Evolutionary conservation across 1,139 yeast genomes (phyloP), one percentile per base, ranked within the genome.

Genomic region (Petasospora fabianii): DNA sequence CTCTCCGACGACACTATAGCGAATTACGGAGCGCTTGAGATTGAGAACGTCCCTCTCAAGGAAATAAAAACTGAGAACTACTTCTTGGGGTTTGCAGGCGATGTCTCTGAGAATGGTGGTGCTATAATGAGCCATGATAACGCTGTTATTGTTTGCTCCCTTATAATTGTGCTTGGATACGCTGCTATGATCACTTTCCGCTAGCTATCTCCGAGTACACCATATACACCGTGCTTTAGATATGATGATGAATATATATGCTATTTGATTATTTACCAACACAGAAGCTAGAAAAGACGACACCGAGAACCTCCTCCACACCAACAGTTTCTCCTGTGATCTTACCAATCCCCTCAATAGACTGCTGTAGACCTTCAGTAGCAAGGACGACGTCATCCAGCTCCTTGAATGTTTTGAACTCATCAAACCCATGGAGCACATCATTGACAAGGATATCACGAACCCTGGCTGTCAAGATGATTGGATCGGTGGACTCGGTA

Each of bases 311-410:
- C 56, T 92, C 98, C 54, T 92, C 97, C 1, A 90, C 73, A 0
- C 95, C 96, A 12, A 92, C 79, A 0, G 88, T 76, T 34, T 84
- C 84, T 1, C 98, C 98, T 0, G 97, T 88, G 27, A 92, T 84
- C 54, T 81, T 84, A 0, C 97, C 97, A 28, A 92, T 84, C 0
- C 97, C 97, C 20, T 84, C 90, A 12, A 84, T 78, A 0, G 96
- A 80, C 42, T 75, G 75, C 37, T 76, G 72, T 31, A 92, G 68
- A 44, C 84, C 80, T 46, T 92, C 96, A 1, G 86, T 69, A 0
- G 96, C 96, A 34, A 88, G 61, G 0, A 87, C 95, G 2, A 87
- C 79, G 51, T 88, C 97, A 31, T 75, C 80, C 7, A 66, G 60
- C 6, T 71, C 68, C 27, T 69, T 73, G 58, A 72, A 73, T 8